Conservation (phyloP, 345 rosid species). For the Barbarea vulgaris region DNA sequence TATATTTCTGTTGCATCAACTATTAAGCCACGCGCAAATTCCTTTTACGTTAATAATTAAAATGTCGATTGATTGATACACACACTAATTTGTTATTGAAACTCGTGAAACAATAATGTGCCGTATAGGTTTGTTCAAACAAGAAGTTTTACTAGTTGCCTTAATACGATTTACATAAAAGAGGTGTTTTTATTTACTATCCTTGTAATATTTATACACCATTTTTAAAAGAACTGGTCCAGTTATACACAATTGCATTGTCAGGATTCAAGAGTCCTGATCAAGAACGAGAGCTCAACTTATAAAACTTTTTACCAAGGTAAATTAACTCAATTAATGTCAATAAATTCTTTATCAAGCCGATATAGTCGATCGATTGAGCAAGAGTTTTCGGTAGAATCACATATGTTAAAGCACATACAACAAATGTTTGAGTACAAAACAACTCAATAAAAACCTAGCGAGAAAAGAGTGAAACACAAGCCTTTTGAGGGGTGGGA, state of each 20-base stretch:
- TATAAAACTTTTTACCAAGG: neutral
- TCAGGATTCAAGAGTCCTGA: neutral
- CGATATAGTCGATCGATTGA: neutral
- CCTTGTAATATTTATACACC: neutral
- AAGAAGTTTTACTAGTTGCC: neutral
- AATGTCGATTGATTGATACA: neutral
- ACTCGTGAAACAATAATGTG: conserved; percentile 2
- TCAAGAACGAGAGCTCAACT: neutral
- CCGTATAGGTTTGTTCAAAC: conserved; percentile 4
- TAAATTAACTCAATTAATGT: neutral
- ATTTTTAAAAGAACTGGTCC: neutral
- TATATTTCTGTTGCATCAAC: conserved; percentile 40
- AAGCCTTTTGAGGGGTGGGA: too few species aligned
- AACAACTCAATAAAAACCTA: too few species aligned
- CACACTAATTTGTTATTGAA: neutral
- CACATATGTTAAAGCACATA: neutral
- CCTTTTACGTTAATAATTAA: neutral
- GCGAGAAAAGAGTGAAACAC: too few species aligned
- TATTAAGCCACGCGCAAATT: conserved; percentile 24
- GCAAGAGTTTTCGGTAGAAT: too few species aligned
- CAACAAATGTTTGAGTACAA: too few species aligned
- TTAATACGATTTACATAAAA: neutral
- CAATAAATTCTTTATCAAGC: neutral
- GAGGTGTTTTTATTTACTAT: neutral
- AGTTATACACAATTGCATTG: neutral